Evolutionary conservation across 2,329 filamentous ascomycete genomes (phyloP), one percentile per base, ranked within the genome.

Genomic region (Trichophyton benhamiae): DNA sequence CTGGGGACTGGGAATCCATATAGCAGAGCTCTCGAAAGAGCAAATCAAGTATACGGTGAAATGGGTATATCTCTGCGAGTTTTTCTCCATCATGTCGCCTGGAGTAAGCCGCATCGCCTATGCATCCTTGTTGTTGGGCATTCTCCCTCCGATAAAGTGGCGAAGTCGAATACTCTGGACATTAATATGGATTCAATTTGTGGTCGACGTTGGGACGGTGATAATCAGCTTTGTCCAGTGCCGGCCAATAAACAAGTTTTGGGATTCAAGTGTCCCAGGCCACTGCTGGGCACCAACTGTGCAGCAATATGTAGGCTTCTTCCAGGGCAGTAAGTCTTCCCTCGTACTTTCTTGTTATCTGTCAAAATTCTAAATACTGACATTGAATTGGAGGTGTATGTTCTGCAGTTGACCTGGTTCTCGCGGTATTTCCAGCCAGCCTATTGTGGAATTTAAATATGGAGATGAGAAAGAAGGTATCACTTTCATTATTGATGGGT

Each of bases 381-480:
- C 49, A 11, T 30, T 30, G 30, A 53, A n/a, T 8, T 22, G 49
- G 13, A 65, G 63, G 62, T 20, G 61, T 65, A 15, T 63, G 60
- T 27, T 62, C 63, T 6, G 57, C 57, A 17, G 52, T 60, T 30
- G 62, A 65, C 44, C 44, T 63, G 27, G 38, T 57, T n/a, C 64
- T 65, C 6, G 64, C 64, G 8, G 41, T 60, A n/a, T 65, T 62
- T 22, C 64, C 64, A 11, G 55, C 61, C 30, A 64, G 63, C 33
- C 62, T 65, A 6, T 62, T 65, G 13, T 60, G 62, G 49, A 57
- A 59, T 20, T 48, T 62, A 36, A 58, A 61, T 25, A 64, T 61
- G 59, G 55, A 42, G 5, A 13, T 36, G 38, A 61, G 61, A 0
- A 41, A 64, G 38, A 65, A 63, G 38, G 46, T 65, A 20, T 60